A percentile compares a stretch with the other conserved stretches of the same genome.
phyloP scores from a whole-genome alignment of 1,284 basidiomycete species.

The Vanrija sp. region DNA sequence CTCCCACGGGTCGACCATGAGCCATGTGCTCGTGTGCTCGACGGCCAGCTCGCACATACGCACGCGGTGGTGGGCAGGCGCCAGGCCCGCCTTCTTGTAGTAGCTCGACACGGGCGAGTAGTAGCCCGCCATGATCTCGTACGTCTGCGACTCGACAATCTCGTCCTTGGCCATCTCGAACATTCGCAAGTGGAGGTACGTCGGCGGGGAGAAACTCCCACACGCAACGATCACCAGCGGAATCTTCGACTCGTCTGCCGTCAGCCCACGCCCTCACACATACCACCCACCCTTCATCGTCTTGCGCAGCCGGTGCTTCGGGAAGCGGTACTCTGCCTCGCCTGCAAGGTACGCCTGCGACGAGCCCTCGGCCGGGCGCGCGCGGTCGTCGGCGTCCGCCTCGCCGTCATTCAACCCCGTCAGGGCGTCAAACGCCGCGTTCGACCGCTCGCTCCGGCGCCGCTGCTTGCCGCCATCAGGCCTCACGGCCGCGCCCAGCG shows the following conservation, averaged over 20 bases:
- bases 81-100: conserved; percentile 85
- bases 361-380: conserved; percentile 35
- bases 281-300: conserved; percentile 49
- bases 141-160: conserved; percentile 84
- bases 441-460: conserved; percentile 4
- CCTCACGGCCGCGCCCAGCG: neutral
- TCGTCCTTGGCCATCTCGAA: conserved; percentile 98
- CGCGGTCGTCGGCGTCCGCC: conserved; percentile 45
- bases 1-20: conserved; percentile 97
- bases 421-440: conserved; percentile 32
- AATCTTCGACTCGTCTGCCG: conserved; percentile 50
- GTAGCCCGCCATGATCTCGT: conserved; percentile 90
- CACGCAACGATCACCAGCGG: conserved; percentile 55
- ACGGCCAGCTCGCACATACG: conserved; percentile 84
- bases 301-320: conserved; percentile 46
- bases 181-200: conserved; percentile 69
- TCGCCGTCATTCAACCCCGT: conserved; percentile 47
- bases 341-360: conserved; percentile 41
- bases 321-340: conserved; percentile 45
- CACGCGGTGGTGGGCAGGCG: conserved; percentile 74
- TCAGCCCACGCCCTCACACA: neutral
- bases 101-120: conserved; percentile 86
- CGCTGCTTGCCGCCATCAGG: neutral
- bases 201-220: conserved; percentile 57
- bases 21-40: conserved; percentile 57